Evolutionary conservation across 345 rosid species (phyloP), one percentile per base, ranked within the genome.

Genomic region (Isatis tinctoria): DNA sequence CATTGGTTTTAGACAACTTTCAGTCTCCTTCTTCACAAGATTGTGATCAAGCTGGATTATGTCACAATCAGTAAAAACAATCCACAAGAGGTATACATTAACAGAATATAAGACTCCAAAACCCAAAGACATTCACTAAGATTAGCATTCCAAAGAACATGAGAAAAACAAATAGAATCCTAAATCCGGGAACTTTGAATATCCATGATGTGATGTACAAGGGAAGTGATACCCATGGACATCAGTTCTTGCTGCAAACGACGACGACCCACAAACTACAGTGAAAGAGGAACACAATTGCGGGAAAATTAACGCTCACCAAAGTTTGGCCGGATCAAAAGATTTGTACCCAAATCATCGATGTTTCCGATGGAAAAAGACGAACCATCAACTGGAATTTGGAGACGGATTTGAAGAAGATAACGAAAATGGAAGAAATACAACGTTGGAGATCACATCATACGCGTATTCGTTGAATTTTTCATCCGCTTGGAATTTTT

Each of bases 401-500:
- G 69, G 69, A 39, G 26, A 45, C 11, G 33, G 47, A 8, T 52
- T 33, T 14, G 71, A 45, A 27, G 30, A 45, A 27, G 60, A 28
- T 26, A 14, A 10, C 0, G 26, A 33, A 32, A 27, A 62, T 4
- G 7, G 36, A 51, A 48, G 28, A 8, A 10, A 44, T 26, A 45
- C 1, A 28, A 60, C 47, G 54, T n/a, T 49, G 30, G 47, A 24
- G 45, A 68, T 60, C 68, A 68, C 47, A 28, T 41, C 69, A 54
- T n/a, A 67, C 57, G 51, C 60, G 65, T 65, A 53, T 22, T n/a
- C 79, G 44, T 77, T 65, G 63, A 65, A 37, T 17, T 58, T 62
- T 76, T 70, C 71, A 27, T 69, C 45, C 68, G 62, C 53, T 49
- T 8, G 54, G 24, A 1, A 22, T 22, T 22, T 22, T 22, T 22